Conservation (phyloP, 257 asterid genomes). For the Vinca minor region DNA sequence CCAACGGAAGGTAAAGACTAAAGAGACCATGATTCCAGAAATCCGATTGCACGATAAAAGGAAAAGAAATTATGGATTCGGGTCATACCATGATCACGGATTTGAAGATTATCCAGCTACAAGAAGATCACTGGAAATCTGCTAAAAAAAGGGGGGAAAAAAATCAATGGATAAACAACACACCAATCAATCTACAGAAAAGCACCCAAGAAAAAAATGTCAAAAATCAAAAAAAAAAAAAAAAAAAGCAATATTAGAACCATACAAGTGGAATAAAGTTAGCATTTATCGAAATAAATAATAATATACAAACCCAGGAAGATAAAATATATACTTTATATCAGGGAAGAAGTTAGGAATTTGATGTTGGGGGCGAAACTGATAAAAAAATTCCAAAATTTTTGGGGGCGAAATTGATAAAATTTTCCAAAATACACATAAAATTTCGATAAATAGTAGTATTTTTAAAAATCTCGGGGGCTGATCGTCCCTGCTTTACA, state of each 20-base stretch:
- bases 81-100: slow-evolving; percentile 17
- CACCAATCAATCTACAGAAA: background rate
- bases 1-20: no score
- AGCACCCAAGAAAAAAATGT: background rate
- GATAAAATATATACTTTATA: no score
- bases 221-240: no score
- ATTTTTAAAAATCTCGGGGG: no score
- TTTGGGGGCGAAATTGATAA: no score
- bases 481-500: background rate
- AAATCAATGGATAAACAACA: background rate
- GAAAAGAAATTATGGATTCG: background rate
- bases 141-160: background rate
- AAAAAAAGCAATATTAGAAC: background rate
- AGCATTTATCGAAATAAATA: background rate
- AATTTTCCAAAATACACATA: no score
- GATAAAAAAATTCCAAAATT: no score
- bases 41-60: background rate
- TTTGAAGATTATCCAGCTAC: slow-evolving; percentile 13
- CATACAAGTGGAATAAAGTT: background rate
- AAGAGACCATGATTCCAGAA: background rate
- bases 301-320: background rate
- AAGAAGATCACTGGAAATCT: slow-evolving; percentile 10
- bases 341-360: no score
- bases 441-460: no score
- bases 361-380: no score